phyloP scores from a whole-genome alignment of 495 filamentous ascomycete species.

The Penicillium riverlandense region DNA sequence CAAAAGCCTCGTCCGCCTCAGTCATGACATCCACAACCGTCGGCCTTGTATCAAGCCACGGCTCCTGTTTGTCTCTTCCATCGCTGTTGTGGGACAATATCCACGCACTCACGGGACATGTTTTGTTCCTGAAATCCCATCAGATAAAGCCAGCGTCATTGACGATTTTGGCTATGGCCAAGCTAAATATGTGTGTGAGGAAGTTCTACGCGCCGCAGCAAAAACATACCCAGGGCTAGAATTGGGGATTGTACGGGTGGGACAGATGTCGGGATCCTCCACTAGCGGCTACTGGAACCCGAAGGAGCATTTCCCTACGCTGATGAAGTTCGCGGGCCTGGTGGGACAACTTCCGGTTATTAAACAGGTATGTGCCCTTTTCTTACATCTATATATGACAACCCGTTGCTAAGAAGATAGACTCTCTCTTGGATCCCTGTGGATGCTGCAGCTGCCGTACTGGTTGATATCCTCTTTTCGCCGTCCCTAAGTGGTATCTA shows the following conservation, averaged over 20 bases:
- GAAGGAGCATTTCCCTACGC: conserved; percentile 40
- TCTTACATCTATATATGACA: no score
- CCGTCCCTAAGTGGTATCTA: conserved; percentile 23
- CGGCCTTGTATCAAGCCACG: no score
- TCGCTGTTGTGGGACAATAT: conserved; percentile 41
- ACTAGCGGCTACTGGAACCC: conserved; percentile 49
- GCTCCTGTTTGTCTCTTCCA: conserved; percentile 46
- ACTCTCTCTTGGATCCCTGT: conserved; percentile 36
- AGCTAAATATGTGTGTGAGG: conserved; percentile 42
- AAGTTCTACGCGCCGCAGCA: conserved; percentile 29
- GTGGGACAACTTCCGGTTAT: no score
- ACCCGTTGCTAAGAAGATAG: not conserved
- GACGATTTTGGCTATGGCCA: conserved; percentile 36
- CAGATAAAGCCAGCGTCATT: conserved; percentile 3
- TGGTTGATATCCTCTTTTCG: conserved; percentile 22
- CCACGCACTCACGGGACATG: conserved; percentile 16
- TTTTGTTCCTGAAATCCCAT: conserved; percentile 16
- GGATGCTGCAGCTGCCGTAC: conserved; percentile 26
- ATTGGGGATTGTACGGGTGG: conserved; percentile 27
- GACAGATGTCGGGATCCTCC: conserved; percentile 43
- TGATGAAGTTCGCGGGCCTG: conserved; percentile 33
- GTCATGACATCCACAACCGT: conserved; percentile 17
- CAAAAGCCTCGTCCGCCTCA: conserved; percentile 30
- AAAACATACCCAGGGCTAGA: conserved; percentile 2
- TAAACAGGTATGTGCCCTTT: no score